Conservation (phyloP, 176 grass and related monocot species). For the Musa beccarii region DNA sequence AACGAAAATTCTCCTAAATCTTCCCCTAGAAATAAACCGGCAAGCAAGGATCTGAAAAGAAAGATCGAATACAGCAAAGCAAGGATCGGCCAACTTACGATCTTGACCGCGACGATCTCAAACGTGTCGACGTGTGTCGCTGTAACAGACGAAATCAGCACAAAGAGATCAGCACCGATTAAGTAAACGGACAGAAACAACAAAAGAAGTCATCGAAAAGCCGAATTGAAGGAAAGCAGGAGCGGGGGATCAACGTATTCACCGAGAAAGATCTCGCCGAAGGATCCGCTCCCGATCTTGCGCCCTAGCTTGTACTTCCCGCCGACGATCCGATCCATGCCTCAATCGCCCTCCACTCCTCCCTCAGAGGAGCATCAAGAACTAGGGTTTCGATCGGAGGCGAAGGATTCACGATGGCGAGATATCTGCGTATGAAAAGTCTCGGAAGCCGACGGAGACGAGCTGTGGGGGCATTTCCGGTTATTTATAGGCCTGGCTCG, state of each 20-base stretch:
- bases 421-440: background rate
- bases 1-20: too few species aligned
- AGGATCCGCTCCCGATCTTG: slow-evolving; percentile 89
- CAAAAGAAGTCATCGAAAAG: background rate
- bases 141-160: slow-evolving; percentile 15
- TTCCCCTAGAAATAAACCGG: too few species aligned
- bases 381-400: background rate
- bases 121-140: slow-evolving; percentile 82
- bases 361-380: background rate
- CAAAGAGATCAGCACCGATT: background rate
- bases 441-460: too few species aligned
- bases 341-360: background rate
- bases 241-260: background rate
- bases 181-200: background rate
- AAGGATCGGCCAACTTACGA: slow-evolving; percentile 38
- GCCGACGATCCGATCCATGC: slow-evolving; percentile 70
- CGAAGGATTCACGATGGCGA: background rate
- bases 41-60: too few species aligned
- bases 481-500: background rate
- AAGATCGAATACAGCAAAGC: too few species aligned
- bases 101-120: slow-evolving; percentile 92
- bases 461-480: background rate
- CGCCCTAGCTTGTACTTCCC: slow-evolving; percentile 82
- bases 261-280: slow-evolving; percentile 89
- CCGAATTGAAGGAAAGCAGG: background rate